A percentile compares a stretch with the other conserved stretches of the same genome.
Evolutionary conservation across 2,329 filamentous ascomycete species (phyloP).

Genomic region (Trichoderma arundinaceum): DNA sequence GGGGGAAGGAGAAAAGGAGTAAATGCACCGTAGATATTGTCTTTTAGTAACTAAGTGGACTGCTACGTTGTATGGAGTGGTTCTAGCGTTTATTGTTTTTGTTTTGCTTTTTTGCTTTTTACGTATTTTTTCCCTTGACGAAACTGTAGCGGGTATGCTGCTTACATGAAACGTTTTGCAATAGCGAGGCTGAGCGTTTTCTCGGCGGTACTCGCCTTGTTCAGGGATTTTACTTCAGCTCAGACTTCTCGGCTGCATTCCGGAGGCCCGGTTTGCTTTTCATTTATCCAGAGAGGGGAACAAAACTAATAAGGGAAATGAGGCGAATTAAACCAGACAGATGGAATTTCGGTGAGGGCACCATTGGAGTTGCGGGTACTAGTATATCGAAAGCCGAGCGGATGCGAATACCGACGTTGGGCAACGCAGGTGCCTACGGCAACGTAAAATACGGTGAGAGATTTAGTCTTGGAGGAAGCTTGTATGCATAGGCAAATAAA

Average conservation of each 20-base stretch:
- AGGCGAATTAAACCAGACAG: background rate
- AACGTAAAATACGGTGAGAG: conserved; percentile 15
- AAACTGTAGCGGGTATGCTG: background rate
- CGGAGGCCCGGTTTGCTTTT: background rate
- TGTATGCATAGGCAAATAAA: background rate
- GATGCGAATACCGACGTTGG: background rate
- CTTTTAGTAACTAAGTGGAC: background rate
- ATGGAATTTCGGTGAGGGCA: background rate
- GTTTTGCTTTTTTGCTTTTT: background rate
- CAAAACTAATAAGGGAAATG: background rate
- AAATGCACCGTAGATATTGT: background rate
- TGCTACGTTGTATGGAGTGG: conserved; percentile 22
- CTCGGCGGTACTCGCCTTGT: conserved; percentile 4
- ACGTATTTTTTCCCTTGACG: background rate
- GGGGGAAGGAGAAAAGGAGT: background rate
- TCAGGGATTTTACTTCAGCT: background rate
- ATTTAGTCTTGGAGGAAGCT: background rate
- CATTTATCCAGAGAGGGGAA: background rate
- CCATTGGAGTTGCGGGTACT: background rate
- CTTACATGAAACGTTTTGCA: conserved; percentile 1
- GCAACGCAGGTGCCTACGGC: background rate
- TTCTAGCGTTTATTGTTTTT: background rate
- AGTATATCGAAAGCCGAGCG: background rate
- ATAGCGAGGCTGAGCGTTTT: background rate
- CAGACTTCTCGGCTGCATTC: conserved; percentile 14